A percentile compares a stretch with the other conserved stretches of the same genome.
These are phyloP conservation scores for Microglena sp. DNA, from an alignment of 139 green algal genomes.

Conservation along the genomic window DNA sequence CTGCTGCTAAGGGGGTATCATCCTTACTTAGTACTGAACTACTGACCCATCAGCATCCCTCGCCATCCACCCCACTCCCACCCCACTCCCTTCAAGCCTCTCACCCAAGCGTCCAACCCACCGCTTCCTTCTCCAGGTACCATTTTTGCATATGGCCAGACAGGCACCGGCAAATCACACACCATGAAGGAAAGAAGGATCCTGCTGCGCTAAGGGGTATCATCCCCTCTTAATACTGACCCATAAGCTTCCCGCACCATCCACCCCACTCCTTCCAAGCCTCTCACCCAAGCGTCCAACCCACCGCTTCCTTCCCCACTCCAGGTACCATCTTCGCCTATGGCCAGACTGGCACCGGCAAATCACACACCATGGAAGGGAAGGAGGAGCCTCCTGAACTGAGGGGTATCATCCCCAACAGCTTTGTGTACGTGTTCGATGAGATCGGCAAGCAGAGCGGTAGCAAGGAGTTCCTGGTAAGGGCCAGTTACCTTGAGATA, in stretches of 20 bases:
- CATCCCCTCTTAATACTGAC: neutral
- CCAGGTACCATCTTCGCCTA: constrained; percentile 68
- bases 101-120: neutral
- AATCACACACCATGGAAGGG: constrained; percentile 86
- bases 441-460: constrained; percentile 20
- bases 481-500: constrained; percentile 73
- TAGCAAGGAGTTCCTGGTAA: constrained; percentile 51
- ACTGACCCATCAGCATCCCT: constrained; percentile 6
- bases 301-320: constrained; percentile 5
- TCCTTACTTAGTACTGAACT: neutral
- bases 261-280: neutral
- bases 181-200: neutral
- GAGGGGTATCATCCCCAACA: constrained; percentile 63
- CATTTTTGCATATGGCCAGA: constrained; percentile 78
- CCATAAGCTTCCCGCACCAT: constrained; percentile 32
- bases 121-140: constrained; percentile 33
- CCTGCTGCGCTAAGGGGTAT: neutral
- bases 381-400: constrained; percentile 41
- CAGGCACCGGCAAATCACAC: constrained; percentile 30
- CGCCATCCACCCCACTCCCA: constrained; percentile 34
- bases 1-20: too few species aligned
- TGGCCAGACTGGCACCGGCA: constrained; percentile 73
- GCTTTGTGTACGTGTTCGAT: constrained; percentile 69
- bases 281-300: neutral
- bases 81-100: neutral